Evolutionary conservation across 441 rosid species (phyloP).

Genomic region (Adansonia madagascariensis): DNA sequence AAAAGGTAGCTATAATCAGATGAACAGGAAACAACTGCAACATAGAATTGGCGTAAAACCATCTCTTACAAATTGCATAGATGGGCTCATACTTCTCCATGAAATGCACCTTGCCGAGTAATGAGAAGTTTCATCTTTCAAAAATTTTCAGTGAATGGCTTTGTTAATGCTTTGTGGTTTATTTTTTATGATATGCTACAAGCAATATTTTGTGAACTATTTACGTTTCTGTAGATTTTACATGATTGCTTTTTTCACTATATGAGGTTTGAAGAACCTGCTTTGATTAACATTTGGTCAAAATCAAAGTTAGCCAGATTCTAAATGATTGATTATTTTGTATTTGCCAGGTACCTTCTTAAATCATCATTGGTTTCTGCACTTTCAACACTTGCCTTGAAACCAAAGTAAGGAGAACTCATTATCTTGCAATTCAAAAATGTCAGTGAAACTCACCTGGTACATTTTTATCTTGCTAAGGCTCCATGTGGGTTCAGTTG

Average conservation of each 20-base stretch:
- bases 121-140: conserved; percentile 20
- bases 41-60: conserved; percentile 75
- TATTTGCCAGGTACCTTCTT: conserved; percentile 57
- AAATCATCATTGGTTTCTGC: conserved; percentile 70
- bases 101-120: conserved; percentile 82
- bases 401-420: conserved; percentile 48
- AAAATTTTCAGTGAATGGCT: neutral
- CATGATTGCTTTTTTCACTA: neutral
- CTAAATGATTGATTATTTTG: neutral
- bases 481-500: neutral
- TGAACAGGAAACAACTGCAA: conserved; percentile 50
- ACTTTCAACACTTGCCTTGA: conserved; percentile 60
- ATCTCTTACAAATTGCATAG: conserved; percentile 61
- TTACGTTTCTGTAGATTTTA: neutral
- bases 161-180: neutral
- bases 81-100: conserved; percentile 67
- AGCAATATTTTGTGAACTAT: neutral
- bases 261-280: neutral
- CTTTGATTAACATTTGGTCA: neutral
- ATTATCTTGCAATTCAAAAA: conserved; percentile 3
- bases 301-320: conserved; percentile 16
- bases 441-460: neutral
- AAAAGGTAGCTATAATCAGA: conserved; percentile 49
- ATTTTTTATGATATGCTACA: neutral
- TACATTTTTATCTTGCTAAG: neutral